Evolutionary conservation across 1,139 yeast species (phyloP).

Genomic region (Hyphopichia burtonii): DNA sequence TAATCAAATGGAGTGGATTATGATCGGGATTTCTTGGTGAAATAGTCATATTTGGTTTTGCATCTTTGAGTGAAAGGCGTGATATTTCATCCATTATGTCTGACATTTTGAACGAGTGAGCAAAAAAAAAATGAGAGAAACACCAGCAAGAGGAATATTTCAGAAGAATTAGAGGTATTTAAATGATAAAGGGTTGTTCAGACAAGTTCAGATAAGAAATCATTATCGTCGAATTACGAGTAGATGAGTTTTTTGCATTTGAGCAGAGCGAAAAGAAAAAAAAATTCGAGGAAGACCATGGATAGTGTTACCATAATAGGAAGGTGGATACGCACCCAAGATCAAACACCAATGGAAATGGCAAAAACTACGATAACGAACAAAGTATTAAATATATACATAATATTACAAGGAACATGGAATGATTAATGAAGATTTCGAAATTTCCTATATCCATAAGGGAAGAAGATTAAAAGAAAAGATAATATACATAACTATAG

Average conservation of each 20-base stretch:
- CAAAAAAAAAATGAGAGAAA: too few relatives aligned
- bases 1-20: constrained; percentile 56
- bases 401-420: not conserved
- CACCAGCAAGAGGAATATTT: too few relatives aligned
- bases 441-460: not conserved
- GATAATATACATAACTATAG: constrained; percentile 1
- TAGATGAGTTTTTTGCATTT: not conserved
- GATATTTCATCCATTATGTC: not conserved
- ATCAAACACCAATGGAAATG: too few relatives aligned
- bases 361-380: not conserved
- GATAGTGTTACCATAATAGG: too few relatives aligned
- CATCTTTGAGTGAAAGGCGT: not conserved
- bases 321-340: not conserved
- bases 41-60: not conserved
- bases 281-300: not conserved
- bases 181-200: not conserved
- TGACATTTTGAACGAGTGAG: constrained; percentile 1
- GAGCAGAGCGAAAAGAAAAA: not conserved
- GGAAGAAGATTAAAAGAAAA: not conserved
- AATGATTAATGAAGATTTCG: not conserved
- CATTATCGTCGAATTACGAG: too few relatives aligned
- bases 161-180: not conserved
- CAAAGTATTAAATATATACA: not conserved
- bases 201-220: too few relatives aligned
- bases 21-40: constrained; percentile 42